Evolutionary conservation across 2,329 filamentous ascomycete genomes (phyloP), one percentile per base, ranked within the genome.

Genomic region (Arachnopeziza araneosa): DNA sequence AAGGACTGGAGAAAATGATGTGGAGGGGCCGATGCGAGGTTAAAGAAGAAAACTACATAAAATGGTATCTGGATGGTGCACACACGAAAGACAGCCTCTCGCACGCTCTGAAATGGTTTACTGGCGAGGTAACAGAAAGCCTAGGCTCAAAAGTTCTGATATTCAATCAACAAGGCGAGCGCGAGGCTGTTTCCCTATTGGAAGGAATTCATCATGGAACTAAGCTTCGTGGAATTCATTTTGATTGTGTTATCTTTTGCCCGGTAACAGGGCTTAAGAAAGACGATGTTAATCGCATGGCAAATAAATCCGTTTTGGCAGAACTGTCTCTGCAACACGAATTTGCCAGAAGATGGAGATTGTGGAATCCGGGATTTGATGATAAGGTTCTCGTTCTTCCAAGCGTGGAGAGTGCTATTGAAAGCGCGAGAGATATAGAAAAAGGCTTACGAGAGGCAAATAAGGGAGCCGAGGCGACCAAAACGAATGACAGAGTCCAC

Each of bases 71-170:
- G 22, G 95, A 99, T 71, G 93, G 95, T 9, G 95, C 92, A 1
- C 95, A 99, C 74, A 99, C 93, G 0, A 80, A 89, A 2, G 93
- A 98, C 71, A 97, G 92, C 71, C 87, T 99, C 58, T 84, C 88
- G 64, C 83, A 91, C 65, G 91, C 91, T 4, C 87, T 87, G 0
- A 83, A 83, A 63, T 97, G 93, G 93, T 98, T 96, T 70, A 83
- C 85, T 1, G 73, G 74, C 10, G 79, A 83, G 22, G 22, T 21
- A 10, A 9, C 52, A 53, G n/a, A 7, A 7, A 49, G 52, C 24
- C 50, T 68, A 2, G 79, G 76, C 0, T 75, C 75, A 1, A 78
- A 78, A 53, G 74, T 81, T 50, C 78, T 99, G 54, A 87, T 98
- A 58, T 99, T 98, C 81, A 98, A 97, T 74, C 95, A 98, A 74